These are phyloP conservation scores for Neopestalotiopsis sp. DNA, from an alignment of 2,329 filamentous ascomycete genomes.

Conservation along the genomic window DNA sequence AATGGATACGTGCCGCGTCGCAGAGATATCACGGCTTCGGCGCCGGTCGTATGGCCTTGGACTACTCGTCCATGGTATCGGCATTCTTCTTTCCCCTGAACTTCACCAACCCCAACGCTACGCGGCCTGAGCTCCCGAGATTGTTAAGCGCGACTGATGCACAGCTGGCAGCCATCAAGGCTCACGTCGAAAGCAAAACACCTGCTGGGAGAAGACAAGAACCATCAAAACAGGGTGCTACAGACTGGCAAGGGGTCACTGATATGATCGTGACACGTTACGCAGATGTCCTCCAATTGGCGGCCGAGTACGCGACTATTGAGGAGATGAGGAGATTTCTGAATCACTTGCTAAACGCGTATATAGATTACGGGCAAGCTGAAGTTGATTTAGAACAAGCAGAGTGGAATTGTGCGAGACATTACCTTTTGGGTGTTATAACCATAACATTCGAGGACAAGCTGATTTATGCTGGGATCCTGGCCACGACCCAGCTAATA, in stretches of 20 bases:
- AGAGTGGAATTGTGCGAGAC: conserved; percentile 50
- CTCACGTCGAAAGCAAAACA: conserved; percentile 44
- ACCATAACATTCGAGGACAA: conserved; percentile 46
- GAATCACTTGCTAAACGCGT: conserved; percentile 45
- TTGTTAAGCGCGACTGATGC: conserved; percentile 32
- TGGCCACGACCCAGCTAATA: conserved; percentile 24
- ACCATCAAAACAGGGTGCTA: conserved; percentile 11
- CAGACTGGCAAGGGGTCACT: conserved; percentile 70
- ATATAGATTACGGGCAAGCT: conserved; percentile 45
- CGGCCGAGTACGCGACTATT: conserved; percentile 37
- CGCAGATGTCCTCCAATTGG: conserved; percentile 53
- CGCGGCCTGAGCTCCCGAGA: conserved; percentile 39
- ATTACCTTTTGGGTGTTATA: conserved; percentile 41
- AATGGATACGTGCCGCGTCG: conserved; percentile 46
- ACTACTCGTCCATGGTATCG: conserved; percentile 57
- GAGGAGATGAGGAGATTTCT: conserved; percentile 35
- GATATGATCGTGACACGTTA: conserved; percentile 72
- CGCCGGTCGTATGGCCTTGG: conserved; percentile 44
- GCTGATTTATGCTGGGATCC: conserved; percentile 49
- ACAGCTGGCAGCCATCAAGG: conserved; percentile 42
- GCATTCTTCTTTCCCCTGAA: conserved; percentile 57
- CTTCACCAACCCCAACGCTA: conserved; percentile 46
- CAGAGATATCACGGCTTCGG: conserved; percentile 53
- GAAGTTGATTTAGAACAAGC: conserved; percentile 43
- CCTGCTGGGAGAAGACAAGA: conserved; percentile 28